These are phyloP conservation scores for Diplogelasinospora grovesii DNA, from an alignment of 495 filamentous ascomycete genomes.

Conservation along the genomic window DNA sequence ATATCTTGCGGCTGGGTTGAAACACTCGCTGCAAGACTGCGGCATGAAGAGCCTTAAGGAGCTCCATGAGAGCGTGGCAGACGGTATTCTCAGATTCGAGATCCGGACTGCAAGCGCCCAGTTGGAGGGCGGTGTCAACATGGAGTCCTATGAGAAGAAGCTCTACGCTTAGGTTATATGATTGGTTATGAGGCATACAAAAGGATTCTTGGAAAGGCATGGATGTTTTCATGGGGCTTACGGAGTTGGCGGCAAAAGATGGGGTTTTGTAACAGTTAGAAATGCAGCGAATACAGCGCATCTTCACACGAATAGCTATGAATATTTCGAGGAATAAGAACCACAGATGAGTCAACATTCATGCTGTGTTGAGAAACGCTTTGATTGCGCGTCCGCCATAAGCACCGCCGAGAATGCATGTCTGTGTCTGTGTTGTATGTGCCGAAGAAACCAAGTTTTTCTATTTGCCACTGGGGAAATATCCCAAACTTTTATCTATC, in stretches of 20 bases:
- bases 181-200: conserved; percentile 5
- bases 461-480: too few relatives aligned
- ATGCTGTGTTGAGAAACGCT: too few relatives aligned
- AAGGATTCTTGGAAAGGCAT: neutral
- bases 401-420: too few relatives aligned
- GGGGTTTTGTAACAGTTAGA: too few relatives aligned
- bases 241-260: conserved; percentile 11
- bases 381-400: too few relatives aligned
- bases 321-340: too few relatives aligned
- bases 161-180: conserved; percentile 66
- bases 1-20: conserved; percentile 88
- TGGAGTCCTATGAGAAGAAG: conserved; percentile 99
- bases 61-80: conserved; percentile 66
- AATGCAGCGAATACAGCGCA: too few relatives aligned
- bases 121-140: conserved; percentile 91
- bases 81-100: conserved; percentile 85
- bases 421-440: too few relatives aligned
- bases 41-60: conserved; percentile 70
- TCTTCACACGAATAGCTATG: too few relatives aligned
- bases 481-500: too few relatives aligned
- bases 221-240: conserved; percentile 8
- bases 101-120: conserved; percentile 87
- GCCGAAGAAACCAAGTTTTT: too few relatives aligned
- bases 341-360: too few relatives aligned
- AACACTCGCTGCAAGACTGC: conserved; percentile 96